A percentile compares a stretch with the other conserved stretches of the same genome.
Evolutionary conservation across 306 rosid species (phyloP).

Genomic region (Delonix regia): DNA sequence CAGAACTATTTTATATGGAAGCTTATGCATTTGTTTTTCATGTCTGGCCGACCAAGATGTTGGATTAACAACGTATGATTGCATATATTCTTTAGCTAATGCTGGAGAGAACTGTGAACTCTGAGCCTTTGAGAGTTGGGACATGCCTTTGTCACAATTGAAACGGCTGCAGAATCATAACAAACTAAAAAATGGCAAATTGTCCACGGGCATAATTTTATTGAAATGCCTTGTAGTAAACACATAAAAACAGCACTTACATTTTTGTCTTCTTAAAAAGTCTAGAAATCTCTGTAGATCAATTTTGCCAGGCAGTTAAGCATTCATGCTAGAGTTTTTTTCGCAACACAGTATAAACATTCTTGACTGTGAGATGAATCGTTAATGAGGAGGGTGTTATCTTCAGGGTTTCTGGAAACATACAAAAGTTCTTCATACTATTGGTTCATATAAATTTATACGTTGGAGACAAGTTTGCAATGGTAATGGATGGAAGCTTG

Average conservation of each 20-base stretch:
- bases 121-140: neutral
- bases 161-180: neutral
- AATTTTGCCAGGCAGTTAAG: neutral
- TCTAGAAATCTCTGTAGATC: neutral
- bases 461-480: neutral
- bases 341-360: neutral
- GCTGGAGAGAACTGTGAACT: neutral
- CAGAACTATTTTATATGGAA: neutral
- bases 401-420: neutral
- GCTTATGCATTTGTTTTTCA: neutral
- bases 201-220: neutral
- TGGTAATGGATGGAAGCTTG: neutral
- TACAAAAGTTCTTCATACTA: neutral
- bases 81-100: neutral
- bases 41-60: neutral
- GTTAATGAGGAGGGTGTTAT: neutral
- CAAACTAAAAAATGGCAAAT: neutral
- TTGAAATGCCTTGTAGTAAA: neutral
- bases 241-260: neutral
- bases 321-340: neutral
- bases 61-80: slow-evolving; percentile 2
- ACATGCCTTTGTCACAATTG: neutral
- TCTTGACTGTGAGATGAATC: neutral
- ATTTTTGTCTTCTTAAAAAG: neutral
- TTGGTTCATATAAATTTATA: neutral